Evolutionary conservation across 768 basidiomycete species (phyloP), one percentile per base, ranked within the genome.

Genomic region (Multifurca ochricompacta): DNA sequence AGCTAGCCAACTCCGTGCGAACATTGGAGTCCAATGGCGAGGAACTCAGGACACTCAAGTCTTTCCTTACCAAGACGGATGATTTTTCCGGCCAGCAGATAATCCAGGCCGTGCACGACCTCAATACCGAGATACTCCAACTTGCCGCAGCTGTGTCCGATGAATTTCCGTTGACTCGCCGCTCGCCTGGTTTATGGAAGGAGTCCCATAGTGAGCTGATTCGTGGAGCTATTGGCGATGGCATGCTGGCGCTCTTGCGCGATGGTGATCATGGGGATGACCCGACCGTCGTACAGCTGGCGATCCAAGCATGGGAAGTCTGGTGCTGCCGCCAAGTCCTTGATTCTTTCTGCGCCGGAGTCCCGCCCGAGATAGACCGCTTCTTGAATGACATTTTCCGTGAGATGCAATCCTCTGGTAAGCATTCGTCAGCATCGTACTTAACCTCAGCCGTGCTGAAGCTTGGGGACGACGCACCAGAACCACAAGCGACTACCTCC

Each of bases 241-340:
- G 61, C 42, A 64, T 68, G 64, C 59, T 63, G 35, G 58, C 63
- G 37, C 58, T 68, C 39, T 61, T 69, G 41, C 63, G 59, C 42
- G 53, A 59, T 40, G 58, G 67, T 31, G 60, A 65, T 50, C 67
- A 69, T 27, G 63, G 62, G 16, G 57, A 46, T 14, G 69, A 70
- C 43, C 67, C 69, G 21, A 70, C 65, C n/a, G 49, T 71, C 21
- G 65, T 71, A 23, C 70, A 70, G 59, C 66, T 67, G 41, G 70
- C 70, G 8, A 47, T 71, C 47, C 70, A 71, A 56, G 69, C 70
- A n/a, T 70, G 68, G 68, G 62, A 68, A 59, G 67, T 70, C 6
- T 65, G 62, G 62, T 70, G 66, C 44, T 65, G 67, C 30, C 60
- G 63, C 43, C 59, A 63, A 48, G 63, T 68, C 25, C 62, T 71